A percentile compares a stretch with the other conserved stretches of the same genome.
phyloP scores from a whole-genome alignment of 805 yeast genomes.

The Candida xiaguanensis region DNA sequence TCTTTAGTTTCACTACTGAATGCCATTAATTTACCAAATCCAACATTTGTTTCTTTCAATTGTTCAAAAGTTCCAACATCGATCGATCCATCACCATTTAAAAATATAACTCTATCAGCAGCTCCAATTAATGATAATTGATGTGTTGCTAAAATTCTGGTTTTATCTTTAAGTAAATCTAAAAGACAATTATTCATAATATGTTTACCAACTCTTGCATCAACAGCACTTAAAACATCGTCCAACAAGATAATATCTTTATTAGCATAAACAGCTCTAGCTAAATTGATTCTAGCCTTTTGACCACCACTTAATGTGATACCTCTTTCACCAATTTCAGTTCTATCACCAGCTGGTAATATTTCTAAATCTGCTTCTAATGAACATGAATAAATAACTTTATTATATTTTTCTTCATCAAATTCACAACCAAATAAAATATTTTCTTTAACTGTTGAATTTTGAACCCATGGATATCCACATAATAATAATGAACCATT shows the following conservation, averaged over 20 bases:
- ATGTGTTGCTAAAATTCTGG: conserved; percentile 37
- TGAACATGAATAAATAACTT: conserved; percentile 27
- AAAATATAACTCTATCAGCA: conserved; percentile 27
- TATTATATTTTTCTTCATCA: conserved; percentile 21
- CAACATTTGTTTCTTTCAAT: conserved; percentile 19
- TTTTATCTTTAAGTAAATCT: conserved; percentile 25
- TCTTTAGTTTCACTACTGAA: conserved; percentile 16
- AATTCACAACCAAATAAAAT: conserved; percentile 25
- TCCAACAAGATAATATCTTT: conserved; percentile 28
- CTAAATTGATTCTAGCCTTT: conserved; percentile 33
- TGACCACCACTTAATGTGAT: conserved; percentile 37
- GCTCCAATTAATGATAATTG: conserved; percentile 31
- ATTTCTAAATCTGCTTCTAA: conserved; percentile 29
- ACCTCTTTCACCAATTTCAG: conserved; percentile 38
- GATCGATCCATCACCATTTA: conserved; percentile 30
- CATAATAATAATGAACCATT: conserved; percentile 27
- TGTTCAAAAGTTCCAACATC: conserved; percentile 28
- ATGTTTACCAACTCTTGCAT: conserved; percentile 36
- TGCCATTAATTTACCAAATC: conserved; percentile 27
- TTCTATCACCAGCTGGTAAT: conserved; percentile 32
- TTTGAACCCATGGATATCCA: conserved; percentile 38
- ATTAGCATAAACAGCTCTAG: conserved; percentile 32
- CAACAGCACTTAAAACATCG: conserved; percentile 37
- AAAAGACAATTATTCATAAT: conserved; percentile 29
- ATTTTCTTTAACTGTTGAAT: conserved; percentile 30